Evolutionary conservation across 345 rosid genomes (phyloP), one percentile per base, ranked within the genome.

Genomic region (Rubroshorea leprosula): DNA sequence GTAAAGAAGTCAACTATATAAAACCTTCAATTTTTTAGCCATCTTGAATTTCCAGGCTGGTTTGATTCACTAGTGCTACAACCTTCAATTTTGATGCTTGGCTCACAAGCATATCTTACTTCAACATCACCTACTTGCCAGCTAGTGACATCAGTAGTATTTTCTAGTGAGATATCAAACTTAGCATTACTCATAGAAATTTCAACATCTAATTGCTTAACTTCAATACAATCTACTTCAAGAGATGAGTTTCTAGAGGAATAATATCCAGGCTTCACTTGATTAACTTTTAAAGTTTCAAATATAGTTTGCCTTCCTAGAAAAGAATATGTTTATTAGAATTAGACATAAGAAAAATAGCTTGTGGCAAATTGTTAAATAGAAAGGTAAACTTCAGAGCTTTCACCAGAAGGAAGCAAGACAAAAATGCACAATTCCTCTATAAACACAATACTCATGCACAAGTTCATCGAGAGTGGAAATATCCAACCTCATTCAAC

Each of bases 61-160:
- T 78, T 76, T 38, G 86, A 81, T 61, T 81, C 85, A 64, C 96
- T 84, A 8, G 87, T 86, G 85, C 98, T 86, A 74, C 97, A 86
- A 68, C 77, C 89, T 76, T 79, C 89, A 51, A 51, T 55, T 65
- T 65, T 71, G 63, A 72, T 74, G 20, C 78, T 55, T 55, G 72
- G 62, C 58, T 84, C 90, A 75, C 82, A 66, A 52, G 80, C 74
- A 68, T 60, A 76, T 54, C 83, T 74, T 65, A 74, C 66, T 69
- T 83, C 96, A 63, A 51, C 59, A 52, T 84, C 88, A 68, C 69
- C 57, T 68, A 67, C 80, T 72, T 55, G 83, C 65, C 48, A 56
- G 68, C 68, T 77, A 60, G 58, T 70, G 61, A 73, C 62, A 72
- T 77, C 86, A 41, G 61, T 57, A 69, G 66, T 75, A 71, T n/a